Conservation (phyloP, 2,329 filamentous ascomycete species). For the Fusarium pseudoanthophilum region DNA sequence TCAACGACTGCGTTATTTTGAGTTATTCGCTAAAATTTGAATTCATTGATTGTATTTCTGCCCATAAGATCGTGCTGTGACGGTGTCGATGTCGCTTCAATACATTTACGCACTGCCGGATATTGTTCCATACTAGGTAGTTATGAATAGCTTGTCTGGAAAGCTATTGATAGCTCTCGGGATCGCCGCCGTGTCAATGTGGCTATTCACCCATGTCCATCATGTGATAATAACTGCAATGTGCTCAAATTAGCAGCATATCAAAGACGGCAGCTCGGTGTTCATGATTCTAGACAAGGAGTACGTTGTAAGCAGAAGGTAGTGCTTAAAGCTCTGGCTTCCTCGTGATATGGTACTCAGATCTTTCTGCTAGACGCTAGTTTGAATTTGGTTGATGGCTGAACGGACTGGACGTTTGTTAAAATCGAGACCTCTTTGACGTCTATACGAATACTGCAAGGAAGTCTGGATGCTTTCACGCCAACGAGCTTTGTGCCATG, state of each 20-base stretch:
- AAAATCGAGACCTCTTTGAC: constrained; percentile 3
- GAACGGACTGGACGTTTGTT: neutral
- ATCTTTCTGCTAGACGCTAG: constrained; percentile 13
- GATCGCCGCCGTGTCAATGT: neutral
- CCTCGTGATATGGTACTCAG: constrained; percentile 24
- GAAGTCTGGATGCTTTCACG: neutral
- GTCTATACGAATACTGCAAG: neutral
- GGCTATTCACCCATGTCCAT: neutral
- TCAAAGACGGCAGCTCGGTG: neutral
- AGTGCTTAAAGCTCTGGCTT: neutral
- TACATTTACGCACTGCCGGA: neutral
- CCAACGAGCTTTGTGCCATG: neutral
- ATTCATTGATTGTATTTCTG: constrained; percentile 1
- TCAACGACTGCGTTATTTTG: constrained; percentile 29
- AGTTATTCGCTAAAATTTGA: constrained; percentile 28
- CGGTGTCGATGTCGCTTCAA: neutral
- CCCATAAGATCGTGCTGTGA: neutral
- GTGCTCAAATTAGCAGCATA: constrained; percentile 16
- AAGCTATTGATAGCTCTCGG: neutral
- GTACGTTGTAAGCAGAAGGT: neutral
- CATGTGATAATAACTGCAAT: constrained; percentile 9
- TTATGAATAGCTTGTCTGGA: neutral
- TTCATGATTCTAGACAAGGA: neutral
- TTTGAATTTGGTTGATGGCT: constrained; percentile 4
- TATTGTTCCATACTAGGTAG: neutral